Conservation (phyloP, 805 yeast genomes). For the Nakazawaea wyomingensis region DNA sequence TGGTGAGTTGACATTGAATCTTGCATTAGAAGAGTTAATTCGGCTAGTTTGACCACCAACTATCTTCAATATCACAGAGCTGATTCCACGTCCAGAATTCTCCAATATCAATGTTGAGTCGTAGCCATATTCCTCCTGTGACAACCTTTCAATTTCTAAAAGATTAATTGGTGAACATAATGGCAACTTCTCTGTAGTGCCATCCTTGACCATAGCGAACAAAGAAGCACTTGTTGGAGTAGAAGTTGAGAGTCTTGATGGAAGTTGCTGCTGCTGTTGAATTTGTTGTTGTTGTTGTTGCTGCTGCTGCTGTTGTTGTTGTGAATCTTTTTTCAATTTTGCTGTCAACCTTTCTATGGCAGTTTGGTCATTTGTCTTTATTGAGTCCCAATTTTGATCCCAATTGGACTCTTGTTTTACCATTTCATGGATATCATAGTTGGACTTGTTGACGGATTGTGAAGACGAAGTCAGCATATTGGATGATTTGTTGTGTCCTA, state of each 20-base stretch:
- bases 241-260: slow-evolving; percentile 7
- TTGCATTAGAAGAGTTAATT: slow-evolving; percentile 30
- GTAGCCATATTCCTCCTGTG: slow-evolving; percentile 49
- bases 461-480: slow-evolving; percentile 6
- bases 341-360: slow-evolving; percentile 12
- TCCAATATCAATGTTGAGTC: slow-evolving; percentile 47
- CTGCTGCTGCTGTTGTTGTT: slow-evolving; percentile 13
- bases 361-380: slow-evolving; percentile 17
- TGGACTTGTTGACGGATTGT: slow-evolving; percentile 30
- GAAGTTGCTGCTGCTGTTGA: not conserved
- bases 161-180: slow-evolving; percentile 75
- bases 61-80: slow-evolving; percentile 50
- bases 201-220: slow-evolving; percentile 5
- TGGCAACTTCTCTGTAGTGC: slow-evolving; percentile 36
- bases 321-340: slow-evolving; percentile 8
- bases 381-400: slow-evolving; percentile 51
- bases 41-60: slow-evolving; percentile 65
- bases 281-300: slow-evolving; percentile 14
- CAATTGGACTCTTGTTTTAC: slow-evolving; percentile 43
- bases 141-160: slow-evolving; percentile 63
- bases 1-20: slow-evolving; percentile 63
- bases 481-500: slow-evolving; percentile 60
- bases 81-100: slow-evolving; percentile 62
- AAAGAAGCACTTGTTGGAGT: slow-evolving; percentile 9
- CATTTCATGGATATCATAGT: slow-evolving; percentile 70